Evolutionary conservation across 257 asterid genomes (phyloP), one percentile per base, ranked within the genome.

Genomic region (Petrea volubilis): DNA sequence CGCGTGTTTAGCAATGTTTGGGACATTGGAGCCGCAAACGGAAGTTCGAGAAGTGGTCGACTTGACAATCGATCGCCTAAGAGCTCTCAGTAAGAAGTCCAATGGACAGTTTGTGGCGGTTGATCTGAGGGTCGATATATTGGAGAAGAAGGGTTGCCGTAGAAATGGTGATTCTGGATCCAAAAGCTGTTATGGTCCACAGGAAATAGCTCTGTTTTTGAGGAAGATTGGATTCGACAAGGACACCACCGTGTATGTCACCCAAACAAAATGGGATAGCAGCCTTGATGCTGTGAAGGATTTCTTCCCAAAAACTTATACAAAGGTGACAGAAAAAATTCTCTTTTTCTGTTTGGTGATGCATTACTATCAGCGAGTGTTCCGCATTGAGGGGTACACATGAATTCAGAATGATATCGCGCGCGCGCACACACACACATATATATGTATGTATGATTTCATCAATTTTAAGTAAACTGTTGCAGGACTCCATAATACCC

Each of bases 1-100:
- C 70, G 85, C 91, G 23, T 89, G 96, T 66, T 71, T 89, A 74
- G 90, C 84, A 74, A 89, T 85, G 96, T 89, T 86, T 85, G 96
- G 77, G 41, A 72, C 86, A 17, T 73, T 89, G 31, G 84, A 84
- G 72, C 85, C 87, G 49, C 90, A 86, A 62, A 69, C 83, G 9
- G 78, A 82, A 63, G 86, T 89, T 15, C 81, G 79, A 27, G 88
- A 81, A 79, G 88, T 84, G 23, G 88, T 89, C 68, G 90, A 89
- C 43, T 86, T 87, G 0, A 83, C 83, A 87, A 66, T 81, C 24
- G 89, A 78, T 65, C 88, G 93, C 36, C 80, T 87, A 29, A 86
- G 78, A 68, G 63, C 86, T n/a, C 68, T 86, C 58, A 84, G 93
- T 50, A 66, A 81, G 62, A 86, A 88, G 60, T 78, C 93, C 28